These are phyloP conservation scores for Leccinellum luteum DNA, from an alignment of 768 basidiomycete genomes.

Conservation along the genomic window DNA sequence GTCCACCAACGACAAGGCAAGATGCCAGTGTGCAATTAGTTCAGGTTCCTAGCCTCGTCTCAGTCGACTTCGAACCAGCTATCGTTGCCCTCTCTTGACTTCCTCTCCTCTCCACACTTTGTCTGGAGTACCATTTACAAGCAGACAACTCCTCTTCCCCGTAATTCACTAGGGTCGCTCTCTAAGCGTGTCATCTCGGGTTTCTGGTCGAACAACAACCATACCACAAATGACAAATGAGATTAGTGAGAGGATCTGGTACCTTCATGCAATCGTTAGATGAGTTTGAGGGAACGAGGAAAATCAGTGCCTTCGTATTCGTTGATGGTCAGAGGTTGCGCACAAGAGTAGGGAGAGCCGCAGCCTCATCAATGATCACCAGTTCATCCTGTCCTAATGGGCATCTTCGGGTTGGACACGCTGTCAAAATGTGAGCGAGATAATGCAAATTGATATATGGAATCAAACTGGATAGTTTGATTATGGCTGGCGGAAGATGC, in stretches of 20 bases:
- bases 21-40: no score
- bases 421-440: slow-evolving; percentile 40
- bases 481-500: slow-evolving; percentile 89
- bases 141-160: no score
- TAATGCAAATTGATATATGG: background rate
- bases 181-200: no score
- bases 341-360: slow-evolving; percentile 94
- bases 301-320: slow-evolving; percentile 25
- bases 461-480: slow-evolving; percentile 88
- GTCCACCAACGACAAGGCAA: no score
- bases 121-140: no score
- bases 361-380: slow-evolving; percentile 96
- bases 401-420: slow-evolving; percentile 98
- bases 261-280: slow-evolving; percentile 68
- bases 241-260: slow-evolving; percentile 74
- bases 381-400: slow-evolving; percentile 96
- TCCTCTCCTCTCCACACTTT: no score
- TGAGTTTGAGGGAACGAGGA: no score
- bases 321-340: slow-evolving; percentile 94
- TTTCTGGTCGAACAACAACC: no score
- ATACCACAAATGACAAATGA: no score
- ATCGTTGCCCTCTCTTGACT: no score
- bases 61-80: no score
- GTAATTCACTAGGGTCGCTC: no score
- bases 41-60: background rate